Conservation (phyloP, 805 yeast genomes). For the Zygotorulaspora sp. region DNA sequence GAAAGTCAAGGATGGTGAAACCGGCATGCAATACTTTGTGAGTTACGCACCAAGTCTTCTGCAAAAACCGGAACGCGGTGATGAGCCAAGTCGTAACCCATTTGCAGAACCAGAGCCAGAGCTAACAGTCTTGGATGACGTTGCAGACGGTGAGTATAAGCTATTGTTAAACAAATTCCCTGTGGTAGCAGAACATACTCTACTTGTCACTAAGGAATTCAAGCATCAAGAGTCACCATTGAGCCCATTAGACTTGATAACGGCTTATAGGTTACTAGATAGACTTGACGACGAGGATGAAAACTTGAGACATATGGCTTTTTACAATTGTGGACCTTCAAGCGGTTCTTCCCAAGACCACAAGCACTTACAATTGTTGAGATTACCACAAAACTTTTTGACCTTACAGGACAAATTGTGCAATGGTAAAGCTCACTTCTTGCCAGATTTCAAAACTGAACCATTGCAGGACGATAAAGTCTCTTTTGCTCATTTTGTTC, state of each 20-base stretch:
- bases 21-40: constrained; percentile 33
- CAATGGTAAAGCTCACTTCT: constrained; percentile 41
- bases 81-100: constrained; percentile 49
- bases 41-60: constrained; percentile 34
- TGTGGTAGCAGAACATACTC: constrained; percentile 69
- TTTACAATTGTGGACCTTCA: constrained; percentile 81
- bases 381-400: constrained; percentile 54
- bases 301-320: constrained; percentile 61
- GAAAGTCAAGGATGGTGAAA: constrained; percentile 30
- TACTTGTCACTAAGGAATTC: constrained; percentile 72
- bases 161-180: constrained; percentile 85
- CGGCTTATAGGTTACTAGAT: constrained; percentile 52
- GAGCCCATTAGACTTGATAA: constrained; percentile 61
- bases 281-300: constrained; percentile 42
- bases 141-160: constrained; percentile 45
- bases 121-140: constrained; percentile 54
- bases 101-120: constrained; percentile 77
- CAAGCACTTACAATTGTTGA: constrained; percentile 84
- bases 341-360: constrained; percentile 96
- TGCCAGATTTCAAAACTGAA: constrained; percentile 51
- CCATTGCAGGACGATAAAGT: constrained; percentile 60
- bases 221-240: constrained; percentile 69
- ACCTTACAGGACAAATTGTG: constrained; percentile 55
- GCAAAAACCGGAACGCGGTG: constrained; percentile 39
- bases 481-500: constrained; percentile 77